Conservation (phyloP, 1,139 yeast species). For the Lodderomyces elongisporus region DNA sequence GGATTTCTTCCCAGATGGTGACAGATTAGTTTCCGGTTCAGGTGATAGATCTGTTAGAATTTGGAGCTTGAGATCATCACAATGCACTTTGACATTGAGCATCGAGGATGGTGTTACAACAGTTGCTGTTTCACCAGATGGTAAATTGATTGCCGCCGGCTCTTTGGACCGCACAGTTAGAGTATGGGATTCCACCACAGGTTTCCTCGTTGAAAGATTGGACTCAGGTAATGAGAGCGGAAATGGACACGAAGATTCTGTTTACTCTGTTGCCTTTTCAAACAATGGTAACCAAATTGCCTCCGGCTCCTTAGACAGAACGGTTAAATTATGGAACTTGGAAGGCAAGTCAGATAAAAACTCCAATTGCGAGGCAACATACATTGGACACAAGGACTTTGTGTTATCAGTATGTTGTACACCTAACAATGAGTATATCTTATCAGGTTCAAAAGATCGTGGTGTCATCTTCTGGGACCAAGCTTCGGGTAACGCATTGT, state of each 20-base stretch:
- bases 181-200: slow-evolving; percentile 96
- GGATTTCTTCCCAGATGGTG: slow-evolving; percentile 94
- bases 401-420: slow-evolving; percentile 92
- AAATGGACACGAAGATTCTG: slow-evolving; percentile 95
- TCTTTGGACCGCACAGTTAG: slow-evolving; percentile 92
- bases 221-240: slow-evolving; percentile 85
- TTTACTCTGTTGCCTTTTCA: slow-evolving; percentile 90
- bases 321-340: slow-evolving; percentile 93
- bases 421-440: slow-evolving; percentile 85
- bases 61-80: slow-evolving; percentile 93
- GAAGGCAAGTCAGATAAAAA: slow-evolving; percentile 53
- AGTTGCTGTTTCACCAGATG: slow-evolving; percentile 95
- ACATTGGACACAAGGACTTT: slow-evolving; percentile 94
- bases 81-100: slow-evolving; percentile 80
- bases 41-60: slow-evolving; percentile 96
- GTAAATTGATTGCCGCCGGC: slow-evolving; percentile 92
- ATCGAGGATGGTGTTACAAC: slow-evolving; percentile 98
- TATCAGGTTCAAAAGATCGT: slow-evolving; percentile 95
- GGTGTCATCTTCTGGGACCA: slow-evolving; percentile 98
- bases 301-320: slow-evolving; percentile 91
- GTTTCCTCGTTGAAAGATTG: slow-evolving; percentile 85
- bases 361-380: slow-evolving; percentile 83
- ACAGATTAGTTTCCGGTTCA: slow-evolving; percentile 89
- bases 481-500: slow-evolving; percentile 81
- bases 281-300: slow-evolving; percentile 91